Evolutionary conservation across 768 basidiomycete genomes (phyloP), one percentile per base, ranked within the genome.

Genomic region (Amylocystis lapponica): DNA sequence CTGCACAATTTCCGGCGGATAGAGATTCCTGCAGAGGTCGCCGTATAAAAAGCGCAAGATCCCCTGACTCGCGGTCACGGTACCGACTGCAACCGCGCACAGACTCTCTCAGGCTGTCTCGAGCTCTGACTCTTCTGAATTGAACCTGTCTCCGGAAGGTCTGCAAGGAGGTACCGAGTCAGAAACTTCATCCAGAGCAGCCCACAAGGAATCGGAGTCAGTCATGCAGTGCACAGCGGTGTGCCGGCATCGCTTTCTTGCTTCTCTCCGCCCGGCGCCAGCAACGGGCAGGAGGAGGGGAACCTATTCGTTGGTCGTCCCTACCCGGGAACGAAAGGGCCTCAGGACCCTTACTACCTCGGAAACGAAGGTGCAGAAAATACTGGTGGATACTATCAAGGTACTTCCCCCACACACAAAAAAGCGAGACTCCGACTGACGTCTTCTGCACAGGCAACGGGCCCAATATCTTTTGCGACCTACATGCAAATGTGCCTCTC

Each of bases 401-500:
- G 89, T 83, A 50, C 23, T 61, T 54, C 20, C n/a, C n/a, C n/a
- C 36, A 36, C 42, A 16, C 27, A 26, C 17, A 27, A n/a, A n/a
- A n/a, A n/a, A n/a, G 25, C 22, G 10, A 36, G n/a, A 23, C 5
- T 41, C 10, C 34, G 16, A 11, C 23, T 47, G 20, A 51, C 16
- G 16, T 14, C 23, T 13, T 19, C 5, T 7, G 23, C 5, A 5
- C 41, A 96, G 93, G 77, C 84, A 2, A 86, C 87, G 21, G 96
- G 96, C 0, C 94, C 96, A 1, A 70, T 98, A 38, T 79, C 93
- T 0, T 78, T 93, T 53, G 74, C 94, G 36, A 79, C 79, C 1
- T 98, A 95, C 68, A 96, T 96, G 85, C 84, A 87, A 52, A 75
- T 88, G 51, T 94, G 91, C 51, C 77, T 98, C 4, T 75, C 83